A percentile compares a stretch with the other conserved stretches of the same genome.
Evolutionary conservation across 495 filamentous ascomycete species (phyloP).

Genomic region (Aspergillus biplanus): DNA sequence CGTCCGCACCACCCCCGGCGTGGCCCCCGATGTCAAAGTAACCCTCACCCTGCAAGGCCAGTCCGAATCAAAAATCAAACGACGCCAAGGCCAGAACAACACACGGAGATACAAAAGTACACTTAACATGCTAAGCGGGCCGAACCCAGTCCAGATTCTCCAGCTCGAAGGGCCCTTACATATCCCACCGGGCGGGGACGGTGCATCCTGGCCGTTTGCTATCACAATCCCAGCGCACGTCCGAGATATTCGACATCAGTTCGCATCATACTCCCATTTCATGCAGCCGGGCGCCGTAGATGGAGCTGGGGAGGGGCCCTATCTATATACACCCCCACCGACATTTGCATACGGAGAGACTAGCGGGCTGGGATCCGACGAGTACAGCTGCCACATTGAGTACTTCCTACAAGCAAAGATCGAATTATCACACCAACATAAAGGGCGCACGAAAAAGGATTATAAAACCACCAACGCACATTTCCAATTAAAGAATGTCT

Average conservation of each 20-base stretch:
- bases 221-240: conserved; percentile 2
- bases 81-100: neutral
- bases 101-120: neutral
- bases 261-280: neutral
- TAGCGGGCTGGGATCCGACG: neutral
- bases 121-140: neutral
- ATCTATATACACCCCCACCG: neutral
- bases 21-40: neutral
- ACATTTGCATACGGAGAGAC: neutral
- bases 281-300: neutral
- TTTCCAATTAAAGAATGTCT: neutral
- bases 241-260: neutral
- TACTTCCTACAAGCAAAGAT: conserved; percentile 14
- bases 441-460: neutral
- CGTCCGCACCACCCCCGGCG: conserved; percentile 3
- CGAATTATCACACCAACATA: neutral
- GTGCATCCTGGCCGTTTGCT: conserved; percentile 8
- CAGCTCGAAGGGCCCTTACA: conserved; percentile 3
- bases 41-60: conserved; percentile 2
- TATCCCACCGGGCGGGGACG: conserved; percentile 10
- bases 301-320: neutral
- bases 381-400: neutral
- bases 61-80: conserved; percentile 3
- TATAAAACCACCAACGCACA: neutral
- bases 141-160: neutral